These are phyloP conservation scores for Meira nashicola DNA, from an alignment of 1,284 basidiomycete genomes.

Conservation along the genomic window DNA sequence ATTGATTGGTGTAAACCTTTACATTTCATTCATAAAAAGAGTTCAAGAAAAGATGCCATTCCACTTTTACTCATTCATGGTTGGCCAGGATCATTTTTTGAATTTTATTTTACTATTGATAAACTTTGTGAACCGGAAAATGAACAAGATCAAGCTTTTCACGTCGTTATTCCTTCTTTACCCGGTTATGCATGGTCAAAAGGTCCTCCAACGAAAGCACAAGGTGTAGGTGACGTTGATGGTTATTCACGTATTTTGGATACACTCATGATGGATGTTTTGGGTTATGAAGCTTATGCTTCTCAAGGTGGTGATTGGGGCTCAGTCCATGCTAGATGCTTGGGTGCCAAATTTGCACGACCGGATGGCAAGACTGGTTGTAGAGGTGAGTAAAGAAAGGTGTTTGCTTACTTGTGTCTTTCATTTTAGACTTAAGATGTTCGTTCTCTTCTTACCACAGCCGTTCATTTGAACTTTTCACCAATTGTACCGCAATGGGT, in stretches of 20 bases:
- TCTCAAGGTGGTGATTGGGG: conserved; percentile 45
- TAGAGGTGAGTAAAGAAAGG: neutral
- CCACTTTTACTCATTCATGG: conserved; percentile 36
- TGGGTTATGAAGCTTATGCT: conserved; percentile 31
- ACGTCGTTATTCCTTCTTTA: conserved; percentile 34
- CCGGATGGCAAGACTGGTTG: neutral
- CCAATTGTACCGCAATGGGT: conserved; percentile 25
- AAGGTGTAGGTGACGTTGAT: conserved; percentile 24
- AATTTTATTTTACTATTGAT: conserved; percentile 3
- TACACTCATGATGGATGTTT: conserved; percentile 24
- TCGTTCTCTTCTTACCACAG: no score
- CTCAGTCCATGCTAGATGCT: neutral
- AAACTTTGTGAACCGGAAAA: conserved; percentile 13
- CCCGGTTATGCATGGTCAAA: conserved; percentile 29
- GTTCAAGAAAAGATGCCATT: conserved; percentile 22
- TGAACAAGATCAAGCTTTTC: conserved; percentile 19
- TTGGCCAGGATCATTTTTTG: conserved; percentile 30
- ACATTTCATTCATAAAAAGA: conserved; percentile 31
- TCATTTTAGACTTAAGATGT: no score
- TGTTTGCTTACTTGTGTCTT: neutral
- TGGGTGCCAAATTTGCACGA: conserved; percentile 3
- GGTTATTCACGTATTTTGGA: neutral
- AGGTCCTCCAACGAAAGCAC: conserved; percentile 20
- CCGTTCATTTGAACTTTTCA: conserved; percentile 43
- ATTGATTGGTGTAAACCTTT: conserved; percentile 30